Evolutionary conservation across 179 eudicot genomes (phyloP), one percentile per base, ranked within the genome.

Genomic region (Spinacia oleracea): DNA sequence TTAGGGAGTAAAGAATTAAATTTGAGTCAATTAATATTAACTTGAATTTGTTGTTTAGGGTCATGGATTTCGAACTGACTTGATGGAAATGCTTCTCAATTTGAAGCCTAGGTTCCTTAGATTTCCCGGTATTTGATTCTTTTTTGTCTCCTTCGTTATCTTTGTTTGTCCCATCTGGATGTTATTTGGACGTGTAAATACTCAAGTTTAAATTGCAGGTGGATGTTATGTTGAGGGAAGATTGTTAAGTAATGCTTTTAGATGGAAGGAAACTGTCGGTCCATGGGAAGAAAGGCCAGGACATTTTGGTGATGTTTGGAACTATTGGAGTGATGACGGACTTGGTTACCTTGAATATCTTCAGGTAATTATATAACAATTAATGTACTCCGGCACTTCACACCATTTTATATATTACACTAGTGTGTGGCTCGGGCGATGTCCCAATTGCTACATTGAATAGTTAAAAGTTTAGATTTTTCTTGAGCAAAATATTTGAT

Each of bases 61-160:
- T 45, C 97, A 94, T 82, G 98, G 97, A 46, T 94, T 88, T 63
- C 89, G 93, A 40, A 84, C 74, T 23, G 95, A 94, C 72, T 86
- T 94, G 65, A 83, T 85, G 84, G 77, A 83, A 72, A 89, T 90
- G 97, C 70, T 94, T 77, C 77, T 87, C 78, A 85, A 86, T 69
- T 65, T 94, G 83, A 90, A 87, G 73, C 98, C 98, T 7, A 81
- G 86, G 60, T 92, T 94, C 77, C 78, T 94, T 73, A 87, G 97
- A 86, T 93, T 93, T 79, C 98, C 98, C 20, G 98, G 97, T 89
- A 76, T 45, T 8, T 23, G n/a, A n/a, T n/a, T n/a, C n/a, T n/a
- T n/a, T n/a, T n/a, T n/a, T n/a, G n/a, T n/a, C n/a, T n/a, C n/a
- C n/a, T n/a, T n/a, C n/a, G n/a, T n/a, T n/a, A n/a, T n/a, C n/a